Conservation (phyloP, 805 yeast genomes). For the Candida ascalaphidarum region DNA sequence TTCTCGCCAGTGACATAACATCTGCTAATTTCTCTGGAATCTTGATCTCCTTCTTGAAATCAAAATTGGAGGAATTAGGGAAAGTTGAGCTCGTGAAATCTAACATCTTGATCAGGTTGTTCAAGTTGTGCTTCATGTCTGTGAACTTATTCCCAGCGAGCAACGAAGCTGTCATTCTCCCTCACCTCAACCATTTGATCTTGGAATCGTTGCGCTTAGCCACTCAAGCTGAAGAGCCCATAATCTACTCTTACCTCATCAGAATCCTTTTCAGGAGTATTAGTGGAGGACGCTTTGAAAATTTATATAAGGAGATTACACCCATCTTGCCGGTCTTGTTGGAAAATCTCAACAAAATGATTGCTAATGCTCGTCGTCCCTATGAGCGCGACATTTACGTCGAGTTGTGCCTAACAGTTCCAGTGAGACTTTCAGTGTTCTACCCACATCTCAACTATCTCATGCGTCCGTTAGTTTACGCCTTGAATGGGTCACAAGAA, state of each 20-base stretch:
- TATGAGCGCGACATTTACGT: slow-evolving; percentile 92
- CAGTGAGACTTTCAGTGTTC: slow-evolving; percentile 85
- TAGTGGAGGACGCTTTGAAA: slow-evolving; percentile 95
- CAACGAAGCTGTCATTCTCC: slow-evolving; percentile 81
- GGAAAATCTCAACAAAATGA: slow-evolving; percentile 77
- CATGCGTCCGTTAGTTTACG: slow-evolving; percentile 86
- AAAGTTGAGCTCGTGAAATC: slow-evolving; percentile 70
- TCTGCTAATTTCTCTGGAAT: slow-evolving; percentile 88
- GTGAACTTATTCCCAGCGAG: slow-evolving; percentile 83
- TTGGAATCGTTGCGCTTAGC: slow-evolving; percentile 71
- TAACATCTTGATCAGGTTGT: slow-evolving; percentile 73
- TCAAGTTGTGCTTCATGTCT: slow-evolving; percentile 92
- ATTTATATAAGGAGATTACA: slow-evolving; percentile 83
- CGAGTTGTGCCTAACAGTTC: slow-evolving; percentile 90
- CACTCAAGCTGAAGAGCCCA: slow-evolving; percentile 83
- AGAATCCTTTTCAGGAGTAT: slow-evolving; percentile 88
- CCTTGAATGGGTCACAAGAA: slow-evolving; percentile 85
- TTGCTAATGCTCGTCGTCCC: slow-evolving; percentile 75
- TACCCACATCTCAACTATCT: slow-evolving; percentile 87
- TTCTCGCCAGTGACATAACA: slow-evolving; percentile 89
- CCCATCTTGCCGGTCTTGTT: slow-evolving; percentile 82
- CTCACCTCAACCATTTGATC: slow-evolving; percentile 79
- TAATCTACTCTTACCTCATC: slow-evolving; percentile 80
- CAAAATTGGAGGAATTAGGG: slow-evolving; percentile 71
- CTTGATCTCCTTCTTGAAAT: slow-evolving; percentile 64